Evolutionary conservation across 2,329 filamentous ascomycete species (phyloP), one percentile per base, ranked within the genome.

Genomic region (Pseudovirgaria hyperparasitica): DNA sequence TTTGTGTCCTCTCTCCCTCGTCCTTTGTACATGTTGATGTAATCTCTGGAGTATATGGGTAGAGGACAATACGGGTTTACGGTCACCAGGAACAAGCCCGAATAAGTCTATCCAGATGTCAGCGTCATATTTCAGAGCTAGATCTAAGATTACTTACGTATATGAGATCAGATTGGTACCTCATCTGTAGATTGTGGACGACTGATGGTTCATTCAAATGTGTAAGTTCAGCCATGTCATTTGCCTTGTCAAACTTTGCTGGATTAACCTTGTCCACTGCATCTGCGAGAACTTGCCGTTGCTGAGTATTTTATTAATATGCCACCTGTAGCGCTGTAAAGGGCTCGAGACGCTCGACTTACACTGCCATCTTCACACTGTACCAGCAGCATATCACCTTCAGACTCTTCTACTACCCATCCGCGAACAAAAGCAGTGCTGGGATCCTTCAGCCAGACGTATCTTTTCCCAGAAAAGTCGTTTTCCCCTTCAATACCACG

Each of bases 231-330:
- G 92, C 90, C 90, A 98, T 98, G 55, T 98, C 92, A 60, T 92
- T 85, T 38, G 87, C 87, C 58, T 94, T 98, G 69, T 98, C 90
- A 60, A 98, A 98, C 54, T 98, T 98, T 46, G 87, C 87, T 24
- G 90, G 90, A 57, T 98, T 98, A 62, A 98, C 92, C 58, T 94
- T 96, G 65, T 98, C 92, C 40, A 94, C 85, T 43, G 75, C 79
- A 43, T 96, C 86, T 27, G 71, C 60, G 39, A 87, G 77, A 26
- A 90, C 77, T 48, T 92, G 81, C 40, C 84, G 77, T 72, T 93
- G 84, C 75, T 90, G 40, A n/a, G n/a, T n/a, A n/a, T n/a, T 19
- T 6, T 3, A 2, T 19, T 16, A 6, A 7, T 9, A 10, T 10
- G 23, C n/a, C 13, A 19, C 6, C 25, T 28, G 19, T 13, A 11